A percentile compares a stretch with the other conserved stretches of the same genome.
phyloP scores from a whole-genome alignment of 345 rosid species.

The Eucalyptus cloeziana region DNA sequence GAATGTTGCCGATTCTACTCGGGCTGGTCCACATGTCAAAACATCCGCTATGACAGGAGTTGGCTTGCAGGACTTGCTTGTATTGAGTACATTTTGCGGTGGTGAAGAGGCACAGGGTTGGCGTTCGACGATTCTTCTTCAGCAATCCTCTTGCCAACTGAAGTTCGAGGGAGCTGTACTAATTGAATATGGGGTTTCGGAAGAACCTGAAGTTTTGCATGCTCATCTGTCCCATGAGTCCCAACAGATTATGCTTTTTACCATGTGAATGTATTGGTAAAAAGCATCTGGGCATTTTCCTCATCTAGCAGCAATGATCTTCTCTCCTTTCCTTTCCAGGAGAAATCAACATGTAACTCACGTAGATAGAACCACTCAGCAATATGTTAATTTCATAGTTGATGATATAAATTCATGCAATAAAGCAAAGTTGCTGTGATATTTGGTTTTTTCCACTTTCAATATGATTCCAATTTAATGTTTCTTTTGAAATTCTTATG shows the following conservation, averaged over 20 bases:
- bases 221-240: not conserved
- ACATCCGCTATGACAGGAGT: conserved; percentile 64
- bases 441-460: not conserved
- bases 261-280: not conserved
- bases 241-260: not conserved
- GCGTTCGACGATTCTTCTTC: not conserved
- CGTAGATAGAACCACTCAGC: not conserved
- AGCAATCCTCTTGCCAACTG: not conserved
- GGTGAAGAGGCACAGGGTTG: not conserved
- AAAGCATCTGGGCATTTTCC: not conserved
- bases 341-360: not conserved
- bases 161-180: not conserved
- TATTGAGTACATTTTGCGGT: not conserved
- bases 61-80: conserved; percentile 44
- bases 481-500: not conserved
- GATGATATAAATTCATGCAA: not conserved
- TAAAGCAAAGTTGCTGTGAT: not conserved
- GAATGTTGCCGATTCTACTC: conserved; percentile 1
- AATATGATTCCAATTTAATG: not conserved
- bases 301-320: not conserved
- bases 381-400: not conserved
- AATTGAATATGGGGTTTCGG: not conserved
- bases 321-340: not conserved
- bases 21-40: conserved; percentile 39
- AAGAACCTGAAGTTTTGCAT: not conserved